Evolutionary conservation across 768 basidiomycete genomes (phyloP).

Genomic region (Lactifluus subvellereus): DNA sequence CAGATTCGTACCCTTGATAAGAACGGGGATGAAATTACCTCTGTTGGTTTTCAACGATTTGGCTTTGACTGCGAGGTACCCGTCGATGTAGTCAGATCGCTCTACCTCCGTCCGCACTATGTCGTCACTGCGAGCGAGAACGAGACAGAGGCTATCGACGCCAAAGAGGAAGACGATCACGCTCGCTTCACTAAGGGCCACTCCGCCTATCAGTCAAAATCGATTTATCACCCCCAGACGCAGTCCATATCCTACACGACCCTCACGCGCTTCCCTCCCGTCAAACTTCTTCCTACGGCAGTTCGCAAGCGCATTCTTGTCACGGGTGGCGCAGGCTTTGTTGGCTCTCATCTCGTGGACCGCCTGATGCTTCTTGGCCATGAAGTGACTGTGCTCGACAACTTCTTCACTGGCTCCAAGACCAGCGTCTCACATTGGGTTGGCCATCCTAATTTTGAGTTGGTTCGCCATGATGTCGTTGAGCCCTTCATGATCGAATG

Average conservation of each 20-base stretch:
- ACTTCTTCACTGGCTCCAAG: constrained; percentile 98
- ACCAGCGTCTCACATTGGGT: constrained; percentile 96
- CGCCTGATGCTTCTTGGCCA: constrained; percentile 97
- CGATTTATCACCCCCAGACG: constrained; percentile 75
- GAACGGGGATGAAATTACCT: constrained; percentile 64
- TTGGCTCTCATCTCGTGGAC: constrained; percentile 97
- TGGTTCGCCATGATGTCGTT: constrained; percentile 95
- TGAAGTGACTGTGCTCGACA: constrained; percentile 95
- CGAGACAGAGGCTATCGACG: constrained; percentile 31
- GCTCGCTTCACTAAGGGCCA: constrained; percentile 48
- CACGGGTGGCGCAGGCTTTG: constrained; percentile 98
- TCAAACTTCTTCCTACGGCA: constrained; percentile 74
- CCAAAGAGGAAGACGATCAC: constrained; percentile 40
- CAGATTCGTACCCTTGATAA: constrained; percentile 68
- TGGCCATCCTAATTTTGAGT: constrained; percentile 98
- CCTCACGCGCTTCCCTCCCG: constrained; percentile 87
- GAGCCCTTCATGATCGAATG: constrained; percentile 99
- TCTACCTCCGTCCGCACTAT: constrained; percentile 84
- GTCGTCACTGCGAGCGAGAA: constrained; percentile 39
- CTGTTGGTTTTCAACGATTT: constrained; percentile 81
- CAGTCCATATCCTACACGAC: constrained; percentile 89
- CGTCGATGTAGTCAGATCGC: constrained; percentile 73
- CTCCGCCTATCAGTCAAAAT: constrained; percentile 67
- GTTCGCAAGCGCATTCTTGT: constrained; percentile 86
- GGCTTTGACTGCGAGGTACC: constrained; percentile 86